Conservation (phyloP, 345 rosid species). For the Eucalyptus tenuipes region DNA sequence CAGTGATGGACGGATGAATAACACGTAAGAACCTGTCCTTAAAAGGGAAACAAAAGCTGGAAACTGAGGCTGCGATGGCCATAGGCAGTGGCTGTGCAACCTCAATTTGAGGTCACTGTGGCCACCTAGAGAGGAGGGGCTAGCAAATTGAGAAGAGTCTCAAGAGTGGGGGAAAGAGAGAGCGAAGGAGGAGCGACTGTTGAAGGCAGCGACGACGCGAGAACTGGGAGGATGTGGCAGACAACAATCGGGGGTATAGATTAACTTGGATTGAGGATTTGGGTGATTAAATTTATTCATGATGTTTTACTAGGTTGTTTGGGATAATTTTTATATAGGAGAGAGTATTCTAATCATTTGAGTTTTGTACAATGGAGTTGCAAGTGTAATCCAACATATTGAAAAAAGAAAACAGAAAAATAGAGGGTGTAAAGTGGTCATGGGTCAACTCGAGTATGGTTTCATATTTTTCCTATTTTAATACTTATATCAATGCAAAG, state of each 20-base stretch:
- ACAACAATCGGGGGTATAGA: not conserved
- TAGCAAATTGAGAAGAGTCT: not conserved
- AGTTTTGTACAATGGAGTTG: not conserved
- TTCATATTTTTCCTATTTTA: too few species aligned
- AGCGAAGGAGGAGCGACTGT: not conserved
- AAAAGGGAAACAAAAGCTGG: not conserved
- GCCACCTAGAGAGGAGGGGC: not conserved
- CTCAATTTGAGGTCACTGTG: not conserved
- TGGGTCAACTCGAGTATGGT: not conserved
- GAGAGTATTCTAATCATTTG: not conserved
- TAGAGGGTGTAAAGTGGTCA: not conserved
- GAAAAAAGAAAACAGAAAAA: not conserved
- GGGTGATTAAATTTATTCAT: not conserved
- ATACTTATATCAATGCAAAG: too few species aligned
- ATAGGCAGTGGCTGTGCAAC: not conserved
- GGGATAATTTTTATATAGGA: not conserved
- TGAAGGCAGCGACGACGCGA: not conserved
- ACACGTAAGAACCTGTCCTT: not conserved
- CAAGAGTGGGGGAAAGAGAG: not conserved
- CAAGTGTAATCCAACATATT: not conserved
- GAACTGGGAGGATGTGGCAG: not conserved
- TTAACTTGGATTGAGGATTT: not conserved
- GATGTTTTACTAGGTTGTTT: not conserved
- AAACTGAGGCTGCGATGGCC: not conserved
- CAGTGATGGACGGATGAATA: rapidly evolving